Percentiles rank a stretch among this genome's conserved stretches.
Conservation (phyloP, 257 asterid genomes). For the Jaltomata sinuosa region DNA sequence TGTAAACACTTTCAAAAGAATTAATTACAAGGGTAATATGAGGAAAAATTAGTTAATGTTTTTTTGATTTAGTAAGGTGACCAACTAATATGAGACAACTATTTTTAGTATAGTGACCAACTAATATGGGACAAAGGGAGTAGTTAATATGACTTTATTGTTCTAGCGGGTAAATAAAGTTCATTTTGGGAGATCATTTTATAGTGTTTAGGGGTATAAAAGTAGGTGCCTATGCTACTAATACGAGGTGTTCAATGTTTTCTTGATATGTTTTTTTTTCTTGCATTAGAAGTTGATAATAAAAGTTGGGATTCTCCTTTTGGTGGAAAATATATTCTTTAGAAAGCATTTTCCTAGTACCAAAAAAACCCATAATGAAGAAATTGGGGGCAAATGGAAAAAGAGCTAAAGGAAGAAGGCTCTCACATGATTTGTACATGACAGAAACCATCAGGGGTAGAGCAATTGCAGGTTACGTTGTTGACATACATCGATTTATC, state of each 20-base stretch:
- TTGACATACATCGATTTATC: not conserved
- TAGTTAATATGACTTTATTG: not conserved
- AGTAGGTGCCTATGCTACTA: not conserved
- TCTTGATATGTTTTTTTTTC: not conserved
- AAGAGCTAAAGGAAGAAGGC: not conserved
- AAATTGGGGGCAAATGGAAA: not conserved
- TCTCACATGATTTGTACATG: conserved; percentile 27
- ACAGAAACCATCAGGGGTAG: conserved; percentile 2
- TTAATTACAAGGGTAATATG: no score
- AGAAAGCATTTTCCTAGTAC: not conserved
- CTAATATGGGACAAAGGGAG: no score
- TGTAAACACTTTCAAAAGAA: no score
- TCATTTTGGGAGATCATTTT: not conserved
- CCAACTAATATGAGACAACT: no score
- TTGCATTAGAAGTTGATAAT: not conserved
- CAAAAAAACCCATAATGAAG: not conserved
- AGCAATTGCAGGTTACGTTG: conserved; percentile 15
- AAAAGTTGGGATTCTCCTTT: not conserved
- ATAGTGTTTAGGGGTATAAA: not conserved
- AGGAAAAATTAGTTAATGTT: no score
- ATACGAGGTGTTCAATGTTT: not conserved
- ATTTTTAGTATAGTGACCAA: no score
- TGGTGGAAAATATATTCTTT: not conserved
- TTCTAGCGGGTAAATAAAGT: not conserved
- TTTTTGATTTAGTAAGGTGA: no score